Conservation (phyloP, 306 rosid species). For the Psophocarpus tetragonolobus region DNA sequence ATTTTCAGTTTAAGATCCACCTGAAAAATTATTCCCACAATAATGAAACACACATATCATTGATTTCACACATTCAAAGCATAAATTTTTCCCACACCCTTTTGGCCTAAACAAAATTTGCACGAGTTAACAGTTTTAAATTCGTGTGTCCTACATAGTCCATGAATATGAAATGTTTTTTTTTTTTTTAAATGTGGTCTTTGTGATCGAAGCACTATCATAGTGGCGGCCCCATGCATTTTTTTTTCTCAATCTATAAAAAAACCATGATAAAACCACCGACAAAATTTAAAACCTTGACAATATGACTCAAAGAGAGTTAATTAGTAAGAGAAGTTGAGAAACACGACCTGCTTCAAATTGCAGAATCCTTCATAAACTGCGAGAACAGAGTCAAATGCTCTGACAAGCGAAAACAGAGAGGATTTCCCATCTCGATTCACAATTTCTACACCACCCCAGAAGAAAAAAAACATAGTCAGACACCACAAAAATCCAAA, state of each 20-base stretch:
- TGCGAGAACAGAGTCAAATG: conserved; percentile 90
- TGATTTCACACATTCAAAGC: neutral
- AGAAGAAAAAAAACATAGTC: neutral
- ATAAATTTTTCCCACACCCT: neutral
- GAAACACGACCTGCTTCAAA: conserved; percentile 58
- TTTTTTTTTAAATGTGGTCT: neutral
- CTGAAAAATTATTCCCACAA: conserved; percentile 45
- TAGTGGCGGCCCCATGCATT: neutral
- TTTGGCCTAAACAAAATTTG: neutral
- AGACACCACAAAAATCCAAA: neutral
- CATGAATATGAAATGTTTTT: neutral
- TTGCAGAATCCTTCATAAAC: conserved; percentile 95
- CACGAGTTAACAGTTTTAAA: neutral
- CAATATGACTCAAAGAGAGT: neutral
- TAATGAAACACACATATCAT: too few relatives aligned
- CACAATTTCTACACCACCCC: conserved; percentile 57
- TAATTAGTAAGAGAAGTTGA: neutral
- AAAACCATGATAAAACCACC: neutral
- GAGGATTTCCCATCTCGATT: conserved; percentile 83
- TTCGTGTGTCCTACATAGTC: neutral
- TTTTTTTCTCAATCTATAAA: neutral
- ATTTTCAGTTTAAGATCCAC: conserved; percentile 92
- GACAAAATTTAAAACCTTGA: neutral
- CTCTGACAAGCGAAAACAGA: conserved; percentile 83
- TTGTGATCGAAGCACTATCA: neutral